Percentiles rank a stretch among this genome's conserved stretches.
Evolutionary conservation across 169 alveolate species (phyloP).

Genomic region (Cryptosporidium meleagridis): DNA sequence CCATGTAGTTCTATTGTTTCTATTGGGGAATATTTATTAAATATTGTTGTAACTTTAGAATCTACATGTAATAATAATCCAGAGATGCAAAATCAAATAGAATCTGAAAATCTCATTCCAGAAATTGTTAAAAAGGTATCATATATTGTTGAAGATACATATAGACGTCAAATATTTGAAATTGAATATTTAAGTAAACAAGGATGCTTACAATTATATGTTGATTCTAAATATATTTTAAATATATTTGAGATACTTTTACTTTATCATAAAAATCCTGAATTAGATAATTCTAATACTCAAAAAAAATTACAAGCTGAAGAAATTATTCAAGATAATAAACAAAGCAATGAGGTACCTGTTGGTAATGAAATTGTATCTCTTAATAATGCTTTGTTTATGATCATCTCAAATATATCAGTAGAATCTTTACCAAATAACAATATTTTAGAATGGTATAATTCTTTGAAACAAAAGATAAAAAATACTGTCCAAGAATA

Average conservation of each 20-base stretch:
- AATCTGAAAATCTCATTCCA: constrained; percentile 15
- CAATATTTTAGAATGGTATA: constrained; percentile 4
- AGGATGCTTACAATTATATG: constrained; percentile 47
- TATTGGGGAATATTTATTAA: constrained; percentile 54
- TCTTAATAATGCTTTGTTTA: constrained; percentile 5
- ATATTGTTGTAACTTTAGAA: constrained; percentile 47
- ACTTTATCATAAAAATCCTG: constrained; percentile 15
- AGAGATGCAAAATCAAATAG: constrained; percentile 20
- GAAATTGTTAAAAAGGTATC: constrained; percentile 32
- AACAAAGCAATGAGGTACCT: not conserved
- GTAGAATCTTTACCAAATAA: not conserved
- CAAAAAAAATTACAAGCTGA: not conserved
- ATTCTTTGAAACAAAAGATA: constrained; percentile 14
- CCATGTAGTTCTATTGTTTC: constrained; percentile 50
- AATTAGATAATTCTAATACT: not conserved
- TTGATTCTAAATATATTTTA: constrained; percentile 18
- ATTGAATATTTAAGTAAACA: not conserved
- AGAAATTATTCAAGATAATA: not conserved
- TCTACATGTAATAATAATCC: constrained; percentile 20
- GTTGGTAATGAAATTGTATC: not conserved
- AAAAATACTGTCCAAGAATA: not conserved
- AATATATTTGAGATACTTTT: constrained; percentile 51
- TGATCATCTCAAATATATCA: not conserved
- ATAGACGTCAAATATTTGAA: constrained; percentile 50
- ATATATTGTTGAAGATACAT: constrained; percentile 25